Evolutionary conservation across 345 rosid species (phyloP), one percentile per base, ranked within the genome.

Genomic region (Noccaea caerulescens): DNA sequence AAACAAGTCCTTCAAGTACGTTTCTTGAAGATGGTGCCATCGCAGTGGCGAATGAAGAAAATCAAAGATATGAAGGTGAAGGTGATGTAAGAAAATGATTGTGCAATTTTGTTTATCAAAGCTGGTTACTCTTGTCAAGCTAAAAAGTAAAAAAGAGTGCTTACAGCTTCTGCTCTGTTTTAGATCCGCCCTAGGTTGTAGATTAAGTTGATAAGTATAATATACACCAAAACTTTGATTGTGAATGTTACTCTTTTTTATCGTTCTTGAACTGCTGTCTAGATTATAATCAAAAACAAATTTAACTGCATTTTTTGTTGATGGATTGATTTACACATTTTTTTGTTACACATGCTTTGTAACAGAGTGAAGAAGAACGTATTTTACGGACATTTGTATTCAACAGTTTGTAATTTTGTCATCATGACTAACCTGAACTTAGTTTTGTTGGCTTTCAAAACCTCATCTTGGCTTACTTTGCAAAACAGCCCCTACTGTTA

Each of bases 111-210:
- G 58, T 46, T 46, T 5, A 55, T 64, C 42, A 55, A 37, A 55
- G 69, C 63, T 63, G 56, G 56, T 10, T 3, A 54, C 64, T 72
- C 58, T 36, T 45, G 42, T 37, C 57, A 56, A 64, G 64, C 25
- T 16, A 23, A 63, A 20, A 27, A 27, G 30, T 27, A 2, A 27
- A 27, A 3, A 14, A 46, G 65, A 64, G 58, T 72, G 64, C 10
- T 34, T 18, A 44, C 27, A 55, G 65, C 65, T 64, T 46, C 8
- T 45, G 27, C 38, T 62, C 59, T 71, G 66, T 39, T 23, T 37
- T 30, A 51, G 10, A 41, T 71, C 10, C 32, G 1, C 38, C n/a
- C n/a, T 25, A 10, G 18, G 37, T 37, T 51, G 52, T 61, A 46
- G 34, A 20, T 55, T 42, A 42, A 27, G 59, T 41, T 71, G 53